phyloP scores from a whole-genome alignment of 768 basidiomycete species.

The Podaxis sp. region DNA sequence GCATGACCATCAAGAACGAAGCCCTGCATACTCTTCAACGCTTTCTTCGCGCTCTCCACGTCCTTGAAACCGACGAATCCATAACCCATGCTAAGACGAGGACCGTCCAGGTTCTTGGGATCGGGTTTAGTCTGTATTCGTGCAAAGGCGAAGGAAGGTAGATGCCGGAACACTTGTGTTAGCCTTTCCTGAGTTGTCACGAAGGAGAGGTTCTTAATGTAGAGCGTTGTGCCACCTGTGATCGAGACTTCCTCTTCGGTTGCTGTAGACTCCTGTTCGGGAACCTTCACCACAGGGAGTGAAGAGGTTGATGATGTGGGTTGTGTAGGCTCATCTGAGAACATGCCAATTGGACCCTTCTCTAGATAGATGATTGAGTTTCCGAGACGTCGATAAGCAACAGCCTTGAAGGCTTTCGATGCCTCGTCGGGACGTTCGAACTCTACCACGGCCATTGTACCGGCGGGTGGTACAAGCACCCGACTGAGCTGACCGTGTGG shows the following conservation, averaged over 20 bases:
- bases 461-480: conserved; percentile 85
- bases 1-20: conserved; percentile 85
- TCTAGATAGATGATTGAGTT: conserved; percentile 91
- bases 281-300: conserved; percentile 29
- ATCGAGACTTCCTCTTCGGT: conserved; percentile 38
- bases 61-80: conserved; percentile 93
- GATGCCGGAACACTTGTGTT: conserved; percentile 58
- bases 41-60: conserved; percentile 66
- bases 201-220: conserved; percentile 95
- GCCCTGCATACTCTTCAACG: conserved; percentile 72
- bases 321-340: conserved; percentile 36
- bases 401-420: conserved; percentile 66
- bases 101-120: conserved; percentile 60
- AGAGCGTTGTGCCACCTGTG: conserved; percentile 78
- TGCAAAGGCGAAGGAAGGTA: conserved; percentile 82
- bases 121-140: conserved; percentile 90
- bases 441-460: conserved; percentile 91
- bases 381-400: conserved; percentile 85
- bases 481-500: conserved; percentile 66
- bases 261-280: conserved; percentile 35
- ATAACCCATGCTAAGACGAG: conserved; percentile 87
- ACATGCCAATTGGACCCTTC: conserved; percentile 86
- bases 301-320: conserved; percentile 9
- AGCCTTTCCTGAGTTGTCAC: conserved; percentile 78
- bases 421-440: conserved; percentile 73